A percentile compares a stretch with the other conserved stretches of the same genome.
Conservation (phyloP, 257 asterid genomes). For the Ajuga chamaepitys region DNA sequence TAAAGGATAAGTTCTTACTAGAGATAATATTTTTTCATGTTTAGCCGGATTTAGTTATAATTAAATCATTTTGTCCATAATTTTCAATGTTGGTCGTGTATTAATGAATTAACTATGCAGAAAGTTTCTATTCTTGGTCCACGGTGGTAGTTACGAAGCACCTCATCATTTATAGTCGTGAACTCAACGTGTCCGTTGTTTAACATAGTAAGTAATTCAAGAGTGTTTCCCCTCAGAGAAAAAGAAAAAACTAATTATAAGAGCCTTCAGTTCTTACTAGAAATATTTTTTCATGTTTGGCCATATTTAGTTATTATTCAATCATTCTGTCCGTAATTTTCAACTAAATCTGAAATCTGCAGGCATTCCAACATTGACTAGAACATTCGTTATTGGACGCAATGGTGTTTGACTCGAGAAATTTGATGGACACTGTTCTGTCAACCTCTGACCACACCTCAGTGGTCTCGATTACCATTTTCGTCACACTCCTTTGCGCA, state of each 20-base stretch:
- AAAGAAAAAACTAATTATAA: background rate
- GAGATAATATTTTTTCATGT: background rate
- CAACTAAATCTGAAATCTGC: background rate
- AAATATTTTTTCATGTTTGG: background rate
- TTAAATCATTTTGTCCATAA: background rate
- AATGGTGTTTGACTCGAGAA: constrained; percentile 27
- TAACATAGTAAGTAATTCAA: background rate
- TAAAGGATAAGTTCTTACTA: background rate
- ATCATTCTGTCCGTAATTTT: background rate
- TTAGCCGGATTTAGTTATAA: constrained; percentile 9
- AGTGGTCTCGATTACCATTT: constrained; percentile 47
- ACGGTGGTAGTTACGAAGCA: background rate
- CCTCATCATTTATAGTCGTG: background rate
- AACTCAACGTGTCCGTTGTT: background rate
- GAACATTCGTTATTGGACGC: constrained; percentile 5
- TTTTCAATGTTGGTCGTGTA: background rate
- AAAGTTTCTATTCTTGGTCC: background rate
- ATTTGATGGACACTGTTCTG: constrained; percentile 15
- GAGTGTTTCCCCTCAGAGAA: too few relatives aligned
- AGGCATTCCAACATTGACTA: constrained; percentile 5
- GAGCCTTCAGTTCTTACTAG: background rate
- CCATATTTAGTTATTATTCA: constrained; percentile 9
- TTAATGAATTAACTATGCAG: background rate
- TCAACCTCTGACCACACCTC: constrained; percentile 44
- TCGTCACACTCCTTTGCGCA: constrained; percentile 46